A percentile compares a stretch with the other conserved stretches of the same genome.
Evolutionary conservation across 1,284 basidiomycete species (phyloP).

Genomic region (Puccinia brachypodii): DNA sequence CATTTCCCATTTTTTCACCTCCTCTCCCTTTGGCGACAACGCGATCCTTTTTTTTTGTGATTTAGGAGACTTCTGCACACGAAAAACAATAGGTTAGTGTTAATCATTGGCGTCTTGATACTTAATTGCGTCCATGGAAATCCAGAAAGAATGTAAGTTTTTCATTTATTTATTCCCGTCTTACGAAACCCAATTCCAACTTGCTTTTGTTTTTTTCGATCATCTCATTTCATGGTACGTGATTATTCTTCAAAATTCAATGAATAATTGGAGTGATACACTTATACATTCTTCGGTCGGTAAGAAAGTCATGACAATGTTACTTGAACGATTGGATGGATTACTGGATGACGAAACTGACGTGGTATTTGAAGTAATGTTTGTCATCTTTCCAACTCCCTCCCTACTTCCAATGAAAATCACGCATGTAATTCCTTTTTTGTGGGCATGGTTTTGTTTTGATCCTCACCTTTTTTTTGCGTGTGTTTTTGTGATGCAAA

Average conservation of each 20-base stretch:
- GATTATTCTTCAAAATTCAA: too few species aligned
- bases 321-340: constrained; percentile 19
- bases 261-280: neutral
- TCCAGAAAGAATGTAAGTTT: neutral
- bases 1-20: too few species aligned
- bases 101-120: constrained; percentile 2
- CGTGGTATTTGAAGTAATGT: constrained; percentile 31
- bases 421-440: neutral
- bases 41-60: neutral
- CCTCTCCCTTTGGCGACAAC: too few species aligned
- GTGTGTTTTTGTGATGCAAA: neutral
- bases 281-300: neutral
- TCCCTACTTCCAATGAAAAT: neutral
- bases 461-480: neutral
- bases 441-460: too few species aligned
- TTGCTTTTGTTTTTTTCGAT: neutral
- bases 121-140: constrained; percentile 13
- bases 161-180: neutral
- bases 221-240: too few species aligned
- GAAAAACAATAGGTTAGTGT: neutral
- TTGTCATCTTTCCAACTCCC: neutral
- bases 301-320: neutral
- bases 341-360: constrained; percentile 14
- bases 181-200: neutral
- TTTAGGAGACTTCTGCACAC: constrained; percentile 21